Evolutionary conservation across 345 rosid genomes (phyloP).

Genomic region (Bruguiera sexangula): DNA sequence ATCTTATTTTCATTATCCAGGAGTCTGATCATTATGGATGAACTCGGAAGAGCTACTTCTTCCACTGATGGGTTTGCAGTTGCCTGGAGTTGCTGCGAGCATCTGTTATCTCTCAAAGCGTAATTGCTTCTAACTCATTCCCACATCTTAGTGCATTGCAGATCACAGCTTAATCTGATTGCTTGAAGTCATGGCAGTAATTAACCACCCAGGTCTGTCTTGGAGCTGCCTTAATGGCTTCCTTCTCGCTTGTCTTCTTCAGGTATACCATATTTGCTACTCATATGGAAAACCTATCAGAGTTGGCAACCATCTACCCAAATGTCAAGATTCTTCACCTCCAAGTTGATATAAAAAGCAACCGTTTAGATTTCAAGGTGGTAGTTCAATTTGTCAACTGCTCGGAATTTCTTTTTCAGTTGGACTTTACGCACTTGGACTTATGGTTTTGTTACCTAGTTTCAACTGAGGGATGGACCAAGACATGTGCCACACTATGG

Average conservation of each 20-base stretch:
- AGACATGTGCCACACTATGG: conserved; percentile 78
- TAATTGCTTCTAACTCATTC: conserved; percentile 32
- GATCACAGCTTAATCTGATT: no score
- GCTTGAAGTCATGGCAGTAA: neutral
- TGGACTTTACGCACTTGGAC: conserved; percentile 10
- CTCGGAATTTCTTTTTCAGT: neutral
- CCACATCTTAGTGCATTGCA: neutral
- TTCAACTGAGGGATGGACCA: conserved; percentile 77
- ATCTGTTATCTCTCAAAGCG: conserved; percentile 75
- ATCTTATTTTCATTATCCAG: conserved; percentile 31
- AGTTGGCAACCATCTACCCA: conserved; percentile 81
- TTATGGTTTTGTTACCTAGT: conserved; percentile 35
- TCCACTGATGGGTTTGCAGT: conserved; percentile 92
- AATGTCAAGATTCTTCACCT: conserved; percentile 83
- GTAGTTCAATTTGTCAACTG: neutral
- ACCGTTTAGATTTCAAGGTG: conserved; percentile 91
- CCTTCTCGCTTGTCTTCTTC: conserved; percentile 19
- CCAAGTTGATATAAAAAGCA: conserved; percentile 59
- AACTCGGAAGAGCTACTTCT: conserved; percentile 97
- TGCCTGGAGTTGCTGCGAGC: conserved; percentile 98
- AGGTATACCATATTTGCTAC: conserved; percentile 87
- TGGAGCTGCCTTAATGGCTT: neutral
- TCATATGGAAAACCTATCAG: conserved; percentile 81
- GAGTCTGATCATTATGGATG: conserved; percentile 90
- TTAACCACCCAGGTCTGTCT: no score